Percentiles rank a stretch among this genome's conserved stretches.
phyloP scores from a whole-genome alignment of 2,329 filamentous ascomycete species.

The Diaporthe nobilis region DNA sequence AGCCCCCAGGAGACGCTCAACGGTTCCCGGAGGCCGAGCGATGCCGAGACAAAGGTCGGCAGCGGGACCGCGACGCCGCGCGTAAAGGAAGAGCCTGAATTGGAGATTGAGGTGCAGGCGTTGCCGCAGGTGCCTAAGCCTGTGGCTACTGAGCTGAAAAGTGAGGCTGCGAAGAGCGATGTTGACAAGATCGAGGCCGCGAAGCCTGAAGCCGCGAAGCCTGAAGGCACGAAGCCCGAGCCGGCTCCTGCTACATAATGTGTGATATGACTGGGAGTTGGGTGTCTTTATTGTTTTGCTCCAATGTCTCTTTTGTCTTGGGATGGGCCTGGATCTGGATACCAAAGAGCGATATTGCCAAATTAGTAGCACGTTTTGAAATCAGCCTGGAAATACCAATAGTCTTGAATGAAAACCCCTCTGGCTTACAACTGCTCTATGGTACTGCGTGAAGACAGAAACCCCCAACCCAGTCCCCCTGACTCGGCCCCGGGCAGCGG shows the following conservation, averaged over 20 bases:
- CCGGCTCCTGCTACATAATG: constrained; percentile 20
- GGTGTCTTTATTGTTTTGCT: not conserved
- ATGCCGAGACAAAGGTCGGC: constrained; percentile 14
- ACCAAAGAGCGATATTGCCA: constrained; percentile 15
- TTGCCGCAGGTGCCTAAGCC: constrained; percentile 11
- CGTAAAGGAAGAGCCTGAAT: not conserved
- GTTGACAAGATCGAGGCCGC: not conserved
- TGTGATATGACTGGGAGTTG: constrained; percentile 14
- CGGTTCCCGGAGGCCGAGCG: constrained; percentile 20
- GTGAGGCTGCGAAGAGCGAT: too few relatives aligned
- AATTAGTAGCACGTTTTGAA: not conserved
- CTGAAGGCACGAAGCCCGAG: not conserved
- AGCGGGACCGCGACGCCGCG: constrained; percentile 18
- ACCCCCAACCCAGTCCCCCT: too few relatives aligned
- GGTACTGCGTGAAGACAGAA: too few relatives aligned
- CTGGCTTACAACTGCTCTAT: too few relatives aligned
- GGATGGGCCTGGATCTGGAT: constrained; percentile 1
- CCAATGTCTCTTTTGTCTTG: constrained; percentile 7
- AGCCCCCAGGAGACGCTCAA: constrained; percentile 20
- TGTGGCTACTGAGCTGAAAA: not conserved
- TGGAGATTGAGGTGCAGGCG: not conserved
- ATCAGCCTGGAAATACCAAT: not conserved
- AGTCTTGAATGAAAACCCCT: not conserved
- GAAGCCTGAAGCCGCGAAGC: not conserved
- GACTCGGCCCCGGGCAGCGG: not conserved